Conservation (phyloP, 2,329 filamentous ascomycete genomes). For the Thermothelomyces thermophilus region DNA sequence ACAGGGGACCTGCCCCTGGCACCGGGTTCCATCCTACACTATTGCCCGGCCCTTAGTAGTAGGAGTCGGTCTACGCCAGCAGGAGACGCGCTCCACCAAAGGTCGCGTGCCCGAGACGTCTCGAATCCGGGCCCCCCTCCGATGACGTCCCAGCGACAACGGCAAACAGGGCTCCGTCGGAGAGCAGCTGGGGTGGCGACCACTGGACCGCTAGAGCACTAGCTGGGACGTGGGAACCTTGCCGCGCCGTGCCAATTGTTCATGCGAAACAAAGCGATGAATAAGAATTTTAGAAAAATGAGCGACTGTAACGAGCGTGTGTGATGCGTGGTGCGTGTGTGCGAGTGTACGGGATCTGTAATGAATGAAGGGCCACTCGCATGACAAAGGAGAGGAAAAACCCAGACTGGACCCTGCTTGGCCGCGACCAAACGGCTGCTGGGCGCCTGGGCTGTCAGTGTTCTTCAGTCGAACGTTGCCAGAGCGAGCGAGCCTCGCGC, state of each 20-base stretch:
- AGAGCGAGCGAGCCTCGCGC: constrained; percentile 10
- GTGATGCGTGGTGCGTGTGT: constrained; percentile 4
- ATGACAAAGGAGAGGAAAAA: constrained; percentile 13
- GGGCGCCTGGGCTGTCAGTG: constrained; percentile 5
- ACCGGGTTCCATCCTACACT: constrained; percentile 21
- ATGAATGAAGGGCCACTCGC: constrained; percentile 12
- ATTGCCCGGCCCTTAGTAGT: constrained; percentile 1
- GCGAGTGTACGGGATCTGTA: constrained; percentile 4
- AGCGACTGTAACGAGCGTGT: constrained; percentile 16
- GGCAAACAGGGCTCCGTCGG: background rate
- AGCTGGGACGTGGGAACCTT: constrained; percentile 16
- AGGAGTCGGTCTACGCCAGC: background rate
- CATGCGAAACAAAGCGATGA: constrained; percentile 14
- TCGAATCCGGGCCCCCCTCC: constrained; percentile 12
- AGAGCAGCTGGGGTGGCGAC: background rate
- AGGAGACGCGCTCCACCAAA: constrained; percentile 10
- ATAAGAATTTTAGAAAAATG: no score
- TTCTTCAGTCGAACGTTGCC: constrained; percentile 8
- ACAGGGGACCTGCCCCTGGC: constrained; percentile 22
- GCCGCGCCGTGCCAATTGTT: constrained; percentile 14
- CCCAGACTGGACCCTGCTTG: constrained; percentile 1
- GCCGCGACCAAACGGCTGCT: background rate
- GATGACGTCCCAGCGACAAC: constrained; percentile 12
- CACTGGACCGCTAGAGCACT: constrained; percentile 1
- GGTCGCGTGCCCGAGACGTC: constrained; percentile 13